These are phyloP conservation scores for Tanacetum coccineum DNA, from an alignment of 129 eudicot species.

Conservation along the genomic window DNA sequence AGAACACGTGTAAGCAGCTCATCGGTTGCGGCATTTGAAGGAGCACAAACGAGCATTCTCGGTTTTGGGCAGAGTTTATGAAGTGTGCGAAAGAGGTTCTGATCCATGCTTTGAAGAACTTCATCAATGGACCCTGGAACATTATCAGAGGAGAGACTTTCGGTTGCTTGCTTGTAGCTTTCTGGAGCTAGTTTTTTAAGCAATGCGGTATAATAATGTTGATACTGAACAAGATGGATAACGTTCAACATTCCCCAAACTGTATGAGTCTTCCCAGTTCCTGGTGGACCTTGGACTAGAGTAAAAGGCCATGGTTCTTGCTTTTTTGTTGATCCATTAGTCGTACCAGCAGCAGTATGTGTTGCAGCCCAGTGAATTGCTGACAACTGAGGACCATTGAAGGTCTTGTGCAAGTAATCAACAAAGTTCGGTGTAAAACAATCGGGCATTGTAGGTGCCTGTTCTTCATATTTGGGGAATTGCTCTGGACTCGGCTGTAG, in stretches of 20 bases:
- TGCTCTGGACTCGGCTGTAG: constrained; percentile 87
- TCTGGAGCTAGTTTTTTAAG: constrained; percentile 96
- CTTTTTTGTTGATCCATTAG: constrained; percentile 60
- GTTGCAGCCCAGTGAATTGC: constrained; percentile 99
- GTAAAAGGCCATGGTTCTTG: constrained; percentile 99
- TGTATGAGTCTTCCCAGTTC: constrained; percentile 95
- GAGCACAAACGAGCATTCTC: constrained; percentile 98
- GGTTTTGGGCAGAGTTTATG: constrained; percentile 98
- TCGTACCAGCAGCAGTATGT: constrained; percentile 95
- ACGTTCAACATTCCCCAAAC: constrained; percentile 99
- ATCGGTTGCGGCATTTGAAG: constrained; percentile 98
- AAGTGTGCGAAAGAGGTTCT: constrained; percentile 84
- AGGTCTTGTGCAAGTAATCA: constrained; percentile 69
- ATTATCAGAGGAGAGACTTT: constrained; percentile 47
- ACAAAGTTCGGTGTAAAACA: constrained; percentile 88
- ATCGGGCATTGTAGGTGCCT: constrained; percentile 92
- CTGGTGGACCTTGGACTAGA: constrained; percentile 97
- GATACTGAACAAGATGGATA: constrained; percentile 94
- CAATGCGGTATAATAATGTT: constrained; percentile 88
- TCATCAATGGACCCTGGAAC: constrained; percentile 91
- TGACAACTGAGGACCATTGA: constrained; percentile 80
- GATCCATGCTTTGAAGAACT: constrained; percentile 96
- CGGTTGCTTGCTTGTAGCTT: constrained; percentile 90
- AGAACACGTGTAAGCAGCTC: constrained; percentile 95
- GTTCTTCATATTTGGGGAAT: constrained; percentile 92